These are phyloP conservation scores for Hysterangium stoloniferum DNA, from an alignment of 768 basidiomycete genomes.

Conservation along the genomic window DNA sequence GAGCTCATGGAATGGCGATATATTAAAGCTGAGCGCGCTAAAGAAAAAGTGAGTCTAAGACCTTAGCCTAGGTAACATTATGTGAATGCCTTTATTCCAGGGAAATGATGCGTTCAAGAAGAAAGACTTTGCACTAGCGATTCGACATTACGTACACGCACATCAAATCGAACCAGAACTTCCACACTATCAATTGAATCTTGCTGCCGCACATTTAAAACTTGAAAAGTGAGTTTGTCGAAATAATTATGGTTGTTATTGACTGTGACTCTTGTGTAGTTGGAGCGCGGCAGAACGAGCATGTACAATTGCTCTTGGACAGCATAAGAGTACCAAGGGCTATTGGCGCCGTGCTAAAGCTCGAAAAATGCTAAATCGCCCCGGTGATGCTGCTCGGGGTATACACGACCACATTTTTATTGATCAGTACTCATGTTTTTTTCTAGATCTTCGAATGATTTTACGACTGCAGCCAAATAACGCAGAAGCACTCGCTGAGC, in stretches of 20 bases:
- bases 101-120: conserved; percentile 64
- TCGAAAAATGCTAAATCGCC: conserved; percentile 47
- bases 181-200: conserved; percentile 69
- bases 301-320: conserved; percentile 54
- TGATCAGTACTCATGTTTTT: not conserved
- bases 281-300: conserved; percentile 69
- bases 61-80: not conserved
- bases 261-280: conserved; percentile 28
- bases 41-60: conserved; percentile 46
- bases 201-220: conserved; percentile 69
- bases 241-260: not conserved
- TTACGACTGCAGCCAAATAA: conserved; percentile 59
- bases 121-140: conserved; percentile 48
- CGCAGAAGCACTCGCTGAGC: conserved; percentile 50
- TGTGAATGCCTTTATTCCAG: conserved; percentile 26
- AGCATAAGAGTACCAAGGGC: conserved; percentile 63
- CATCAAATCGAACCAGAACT: conserved; percentile 61
- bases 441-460: conserved; percentile 51
- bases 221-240: conserved; percentile 47
- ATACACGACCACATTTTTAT: conserved; percentile 1
- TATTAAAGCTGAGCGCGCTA: conserved; percentile 61
- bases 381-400: conserved; percentile 58
- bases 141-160: conserved; percentile 52
- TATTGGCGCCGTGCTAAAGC: conserved; percentile 65
- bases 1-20: conserved; percentile 73